Evolutionary conservation across 1,139 yeast species (phyloP).

Genomic region (Candida freyschussii): DNA sequence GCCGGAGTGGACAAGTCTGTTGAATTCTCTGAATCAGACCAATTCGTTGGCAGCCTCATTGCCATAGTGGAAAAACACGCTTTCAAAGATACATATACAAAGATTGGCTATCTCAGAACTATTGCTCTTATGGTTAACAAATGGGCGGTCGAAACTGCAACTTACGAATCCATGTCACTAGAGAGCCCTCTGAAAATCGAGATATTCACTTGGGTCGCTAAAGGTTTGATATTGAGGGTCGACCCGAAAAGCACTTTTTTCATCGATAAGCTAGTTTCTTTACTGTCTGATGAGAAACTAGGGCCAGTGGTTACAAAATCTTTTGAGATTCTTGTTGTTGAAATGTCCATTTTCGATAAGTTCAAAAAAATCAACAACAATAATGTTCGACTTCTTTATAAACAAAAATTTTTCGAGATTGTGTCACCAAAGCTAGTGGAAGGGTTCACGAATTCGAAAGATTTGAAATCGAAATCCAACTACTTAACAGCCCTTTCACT

Average conservation of each 20-base stretch:
- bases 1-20: constrained; percentile 43
- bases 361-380: constrained; percentile 51
- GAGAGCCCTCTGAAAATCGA: constrained; percentile 36
- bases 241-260: constrained; percentile 43
- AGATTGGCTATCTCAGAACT: constrained; percentile 56
- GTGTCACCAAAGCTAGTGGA: constrained; percentile 46
- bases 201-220: constrained; percentile 60
- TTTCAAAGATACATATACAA: constrained; percentile 29
- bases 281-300: constrained; percentile 31
- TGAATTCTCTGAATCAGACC: constrained; percentile 15
- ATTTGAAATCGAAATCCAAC: constrained; percentile 35
- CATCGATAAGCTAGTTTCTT: constrained; percentile 32
- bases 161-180: constrained; percentile 6
- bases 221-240: constrained; percentile 60
- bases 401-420: constrained; percentile 68
- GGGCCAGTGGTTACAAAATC: constrained; percentile 43
- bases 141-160: constrained; percentile 27
- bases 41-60: constrained; percentile 14
- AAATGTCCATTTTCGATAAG: constrained; percentile 55
- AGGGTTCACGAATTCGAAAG: constrained; percentile 30
- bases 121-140: constrained; percentile 59
- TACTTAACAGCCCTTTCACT: constrained; percentile 64
- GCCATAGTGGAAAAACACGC: constrained; percentile 2
- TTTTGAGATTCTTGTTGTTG: constrained; percentile 61
- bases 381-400: constrained; percentile 62